Evolutionary conservation across 2,329 filamentous ascomycete genomes (phyloP), one percentile per base, ranked within the genome.

Genomic region (Fusarium pininemorale): DNA sequence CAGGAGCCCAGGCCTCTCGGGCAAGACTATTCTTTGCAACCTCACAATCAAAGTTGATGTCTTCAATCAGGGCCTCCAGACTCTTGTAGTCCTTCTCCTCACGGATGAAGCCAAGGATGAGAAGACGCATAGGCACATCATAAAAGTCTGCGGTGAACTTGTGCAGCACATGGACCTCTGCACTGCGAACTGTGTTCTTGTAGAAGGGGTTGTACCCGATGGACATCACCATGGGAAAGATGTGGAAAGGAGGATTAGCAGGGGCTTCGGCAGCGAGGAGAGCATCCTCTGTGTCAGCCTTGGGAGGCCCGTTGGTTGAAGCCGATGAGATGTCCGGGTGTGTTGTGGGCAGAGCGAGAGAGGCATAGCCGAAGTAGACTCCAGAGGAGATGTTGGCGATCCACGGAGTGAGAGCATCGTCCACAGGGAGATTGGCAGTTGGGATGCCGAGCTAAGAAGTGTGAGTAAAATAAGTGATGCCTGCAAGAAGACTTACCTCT

Each of bases 171-270:
- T 98, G 95, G 64, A 97, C 95, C 87, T 98, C 95, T 80, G 96
- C 95, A 72, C 90, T 94, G 71, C 94, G 91, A 53, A 94, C 90
- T 9, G 89, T 91, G 87, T 99, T 98, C 82, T 95, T 95, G 88
- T 98, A 99, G 84, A 95, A 98, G 0, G 96, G 96, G 83, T 98
- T 99, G 89, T 95, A 98, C 50, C 96, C 96, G 75, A 98, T 96
- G 70, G 91, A 94, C 92, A 98, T 93, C 75, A 97, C 95, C 89
- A 97, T 96, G 3, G 94, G 94, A 82, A 92, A 94, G 64, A 96
- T 86, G 66, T 75, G 63, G 73, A 82, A 81, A 54, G 62, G 53
- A 13, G 79, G 77, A 66, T 79, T 75, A 35, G 61, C 48, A 35
- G 72, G 71, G 39, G 71, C 48, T 15, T 42, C 48, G 7, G 67